Conservation (phyloP, 495 filamentous ascomycete species). For the Neurospora terricola region DNA sequence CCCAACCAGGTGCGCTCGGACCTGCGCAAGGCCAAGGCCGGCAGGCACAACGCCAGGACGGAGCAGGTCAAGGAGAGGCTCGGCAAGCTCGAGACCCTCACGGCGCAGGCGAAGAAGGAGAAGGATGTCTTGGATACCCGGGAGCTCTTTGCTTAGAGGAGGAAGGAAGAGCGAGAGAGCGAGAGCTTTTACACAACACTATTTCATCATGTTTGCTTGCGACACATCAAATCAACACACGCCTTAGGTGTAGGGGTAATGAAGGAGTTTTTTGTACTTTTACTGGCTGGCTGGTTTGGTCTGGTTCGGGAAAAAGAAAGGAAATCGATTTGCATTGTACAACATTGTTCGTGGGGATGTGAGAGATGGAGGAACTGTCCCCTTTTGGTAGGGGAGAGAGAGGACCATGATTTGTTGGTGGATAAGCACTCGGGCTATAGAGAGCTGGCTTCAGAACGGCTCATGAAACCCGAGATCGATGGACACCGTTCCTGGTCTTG, state of each 20-base stretch:
- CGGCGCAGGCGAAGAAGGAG: conserved; percentile 47
- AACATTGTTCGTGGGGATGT: background rate
- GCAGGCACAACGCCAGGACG: conserved; percentile 58
- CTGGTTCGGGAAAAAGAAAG: background rate
- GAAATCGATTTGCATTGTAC: background rate
- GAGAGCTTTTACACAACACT: background rate
- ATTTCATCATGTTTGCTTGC: background rate
- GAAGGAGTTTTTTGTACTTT: background rate
- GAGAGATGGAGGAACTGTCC: background rate
- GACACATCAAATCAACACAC: background rate
- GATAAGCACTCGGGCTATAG: background rate
- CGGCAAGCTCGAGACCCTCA: conserved; percentile 62
- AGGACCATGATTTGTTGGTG: background rate
- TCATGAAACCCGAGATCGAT: background rate
- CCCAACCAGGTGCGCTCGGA: conserved; percentile 90
- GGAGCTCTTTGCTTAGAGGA: conserved; percentile 65
- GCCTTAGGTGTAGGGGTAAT: background rate
- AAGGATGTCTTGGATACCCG: conserved; percentile 69
- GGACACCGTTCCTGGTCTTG: background rate
- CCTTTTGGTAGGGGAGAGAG: background rate
- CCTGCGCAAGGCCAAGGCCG: conserved; percentile 61
- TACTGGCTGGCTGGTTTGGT: background rate
- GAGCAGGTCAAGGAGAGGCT: conserved; percentile 64
- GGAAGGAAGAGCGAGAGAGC: background rate
- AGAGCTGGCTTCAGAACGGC: background rate